Percentiles rank a stretch among this genome's conserved stretches.
Evolutionary conservation across 345 rosid genomes (phyloP).

Genomic region (Citrus unshiu): DNA sequence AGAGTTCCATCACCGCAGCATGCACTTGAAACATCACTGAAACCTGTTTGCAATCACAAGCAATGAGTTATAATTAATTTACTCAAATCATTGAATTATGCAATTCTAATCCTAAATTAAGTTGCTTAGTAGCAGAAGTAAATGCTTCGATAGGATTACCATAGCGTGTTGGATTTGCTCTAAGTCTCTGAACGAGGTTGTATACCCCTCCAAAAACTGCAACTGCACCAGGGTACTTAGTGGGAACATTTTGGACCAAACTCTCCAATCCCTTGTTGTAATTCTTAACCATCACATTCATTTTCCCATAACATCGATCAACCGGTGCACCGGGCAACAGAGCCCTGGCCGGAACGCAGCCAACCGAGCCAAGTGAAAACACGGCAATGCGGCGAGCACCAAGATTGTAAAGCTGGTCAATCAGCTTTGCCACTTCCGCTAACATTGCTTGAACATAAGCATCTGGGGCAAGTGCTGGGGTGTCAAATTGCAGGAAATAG

Average conservation of each 20-base stretch:
- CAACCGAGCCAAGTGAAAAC: constrained; percentile 57
- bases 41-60: constrained; percentile 32
- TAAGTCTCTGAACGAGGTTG: constrained; percentile 40
- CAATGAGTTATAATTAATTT: no score
- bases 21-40: constrained; percentile 37
- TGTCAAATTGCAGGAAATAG: constrained; percentile 33
- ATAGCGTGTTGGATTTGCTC: constrained; percentile 39
- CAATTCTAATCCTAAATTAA: no score
- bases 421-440: constrained; percentile 26
- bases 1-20: constrained; percentile 55
- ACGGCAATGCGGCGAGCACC: constrained; percentile 53
- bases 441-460: constrained; percentile 45
- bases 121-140: no score
- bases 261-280: constrained; percentile 46
- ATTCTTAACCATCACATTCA: constrained; percentile 55
- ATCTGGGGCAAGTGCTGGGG: constrained; percentile 34
- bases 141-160: constrained; percentile 23
- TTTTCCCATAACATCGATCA: constrained; percentile 41
- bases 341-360: constrained; percentile 63
- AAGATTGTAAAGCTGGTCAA: constrained; percentile 33
- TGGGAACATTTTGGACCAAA: constrained; percentile 32
- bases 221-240: constrained; percentile 34
- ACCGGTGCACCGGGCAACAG: constrained; percentile 42
- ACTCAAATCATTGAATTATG: no score
- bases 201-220: constrained; percentile 54